Evolutionary conservation across 2,329 filamentous ascomycete genomes (phyloP), one percentile per base, ranked within the genome.

Genomic region (Aquanectria penicillioides): DNA sequence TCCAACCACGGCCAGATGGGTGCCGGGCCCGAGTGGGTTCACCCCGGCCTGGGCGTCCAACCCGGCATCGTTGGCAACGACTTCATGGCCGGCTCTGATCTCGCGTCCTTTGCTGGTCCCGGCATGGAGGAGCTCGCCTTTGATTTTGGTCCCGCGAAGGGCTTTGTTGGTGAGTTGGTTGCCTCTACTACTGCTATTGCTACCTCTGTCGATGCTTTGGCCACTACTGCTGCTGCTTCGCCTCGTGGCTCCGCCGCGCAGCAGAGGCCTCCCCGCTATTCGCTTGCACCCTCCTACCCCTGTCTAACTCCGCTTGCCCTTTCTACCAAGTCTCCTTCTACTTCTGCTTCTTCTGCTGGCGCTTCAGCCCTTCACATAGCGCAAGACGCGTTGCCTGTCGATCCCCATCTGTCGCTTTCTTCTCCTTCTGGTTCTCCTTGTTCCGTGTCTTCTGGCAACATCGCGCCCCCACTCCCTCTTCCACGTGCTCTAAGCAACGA

Each of bases 41-140:
- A 80, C 17, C 69, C 72, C 48, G 83, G 83, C 50, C 77, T 90
- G 29, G 85, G 83, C 47, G 79, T 90, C 53, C 86, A 83, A 64
- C 88, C 89, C 25, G 78, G 81, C 69, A 90, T 92, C 61, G 85
- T 91, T 47, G 81, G 83, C 66, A 79, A 83, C 59, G 79, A 81
- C 70, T 83, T 83, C 71, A 79, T 84, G 64, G 77, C 82, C 34
- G 85, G 78, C 50, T 73, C 77, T 54, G 83, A 85, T 56, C 86
- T 91, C 69, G n/a, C n/a, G n/a, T 86, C 72, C 26, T 76, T 86
- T 71, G 78, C 85, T 48, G 75, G 72, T 22, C 70, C 74, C 61
- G 74, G 73, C 68, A 80, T 85, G 73, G 83, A 86, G 46, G 82
- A 84, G 59, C 81, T 81, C 18, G 23, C 77, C 63, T 81, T 80